Base-by-base conservation (phyloP, 768 basidiomycete genomes). In the Agrocybe chaxingu region DNA sequence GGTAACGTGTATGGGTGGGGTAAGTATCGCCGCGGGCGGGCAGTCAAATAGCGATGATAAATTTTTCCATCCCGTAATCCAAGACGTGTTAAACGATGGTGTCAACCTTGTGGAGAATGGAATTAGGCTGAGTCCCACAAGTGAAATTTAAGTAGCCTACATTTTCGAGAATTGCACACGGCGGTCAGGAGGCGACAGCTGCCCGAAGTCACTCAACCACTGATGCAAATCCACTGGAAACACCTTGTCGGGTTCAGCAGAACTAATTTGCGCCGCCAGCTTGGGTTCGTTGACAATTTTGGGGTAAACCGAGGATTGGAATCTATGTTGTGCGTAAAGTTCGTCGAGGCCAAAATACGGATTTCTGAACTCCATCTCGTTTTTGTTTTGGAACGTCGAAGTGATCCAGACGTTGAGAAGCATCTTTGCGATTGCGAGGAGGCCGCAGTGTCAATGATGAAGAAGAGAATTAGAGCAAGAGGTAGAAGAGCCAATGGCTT, bases 51-150 rank as follows among this genome's bases (percentile, higher is more conserved):
- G 58, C 54, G 29, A 66, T 42, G 11, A 57, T 48, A 48, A 62
- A 66, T 13, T 58, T 56, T 43, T 66, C 64, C 64, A 63, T 66
- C 19, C 64, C 64, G 50, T 62, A 66, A 57, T 66, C 64, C 6
- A 66, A 48, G 19, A 66, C 50, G 38, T 62, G 64, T 34, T 66
- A 62, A 3, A 52, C 39, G 2, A 63, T 48, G 11, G 62, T 66
- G 39, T 59, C 50, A 8, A 66, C 45, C 64, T 66, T 35, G 18
- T 44, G 11, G 13, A 12, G 9, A 40, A 30, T 16, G 18, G 24
- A 44, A 19, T 38, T 8, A 33, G 39, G 10, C 47, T 6, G 4
- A 38, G 12, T 18, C 43, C 39, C 32, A 37, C 29, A 13, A 38
- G 13, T 10, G 8, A 29, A 36, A 24, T 31, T 36, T 12, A 16